These are phyloP conservation scores for Boletus tylopilopsis DNA, from an alignment of 768 basidiomycete genomes.

Conservation along the genomic window DNA sequence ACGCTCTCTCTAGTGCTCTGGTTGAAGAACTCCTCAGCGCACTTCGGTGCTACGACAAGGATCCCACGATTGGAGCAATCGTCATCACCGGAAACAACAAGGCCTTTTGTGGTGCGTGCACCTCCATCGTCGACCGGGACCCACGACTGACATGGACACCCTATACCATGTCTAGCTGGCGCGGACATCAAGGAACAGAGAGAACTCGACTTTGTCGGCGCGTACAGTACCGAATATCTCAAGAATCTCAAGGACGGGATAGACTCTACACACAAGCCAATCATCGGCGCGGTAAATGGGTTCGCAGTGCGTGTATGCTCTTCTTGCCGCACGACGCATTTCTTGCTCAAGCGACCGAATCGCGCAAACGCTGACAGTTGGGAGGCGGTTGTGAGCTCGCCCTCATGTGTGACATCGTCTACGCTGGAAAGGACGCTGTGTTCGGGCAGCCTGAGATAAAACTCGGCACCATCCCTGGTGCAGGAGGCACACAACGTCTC, in stretches of 20 bases:
- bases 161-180: slow-evolving; percentile 47
- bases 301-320: slow-evolving; percentile 55
- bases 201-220: slow-evolving; percentile 59
- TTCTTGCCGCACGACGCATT: too few relatives aligned
- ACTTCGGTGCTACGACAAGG: slow-evolving; percentile 60
- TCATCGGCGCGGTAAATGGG: slow-evolving; percentile 92
- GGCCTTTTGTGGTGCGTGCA: slow-evolving; percentile 51
- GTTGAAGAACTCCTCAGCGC: slow-evolving; percentile 79
- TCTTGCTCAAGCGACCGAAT: neutral
- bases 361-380: slow-evolving; percentile 51
- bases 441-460: slow-evolving; percentile 98
- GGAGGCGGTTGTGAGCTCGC: slow-evolving; percentile 97
- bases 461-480: slow-evolving; percentile 90
- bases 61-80: slow-evolving; percentile 71
- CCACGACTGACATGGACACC: neutral
- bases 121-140: too few relatives aligned
- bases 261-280: slow-evolving; percentile 70
- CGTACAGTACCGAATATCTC: slow-evolving; percentile 45
- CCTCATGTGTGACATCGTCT: slow-evolving; percentile 92
- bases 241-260: slow-evolving; percentile 42
- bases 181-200: slow-evolving; percentile 99
- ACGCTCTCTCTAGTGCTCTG: slow-evolving; percentile 77
- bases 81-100: slow-evolving; percentile 89
- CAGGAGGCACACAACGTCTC: slow-evolving; percentile 90
- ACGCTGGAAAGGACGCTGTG: slow-evolving; percentile 80